Percentiles rank a stretch among this genome's conserved stretches.
Evolutionary conservation across 192 early-diverging fungal species (phyloP).

Genomic region (Backusella circina): DNA sequence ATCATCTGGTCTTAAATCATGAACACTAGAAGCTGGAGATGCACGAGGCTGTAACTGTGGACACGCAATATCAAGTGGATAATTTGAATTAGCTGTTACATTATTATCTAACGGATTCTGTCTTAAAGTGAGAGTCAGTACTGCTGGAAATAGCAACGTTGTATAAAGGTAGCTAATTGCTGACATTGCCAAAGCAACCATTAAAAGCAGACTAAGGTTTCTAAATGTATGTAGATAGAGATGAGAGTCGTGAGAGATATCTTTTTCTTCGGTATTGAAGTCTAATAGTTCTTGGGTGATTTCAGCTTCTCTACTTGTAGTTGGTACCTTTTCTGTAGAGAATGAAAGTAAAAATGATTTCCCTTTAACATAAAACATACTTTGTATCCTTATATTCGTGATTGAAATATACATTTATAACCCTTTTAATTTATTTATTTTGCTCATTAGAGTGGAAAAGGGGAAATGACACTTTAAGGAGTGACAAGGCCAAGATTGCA

Average conservation of each 20-base stretch:
- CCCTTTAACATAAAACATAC: slow-evolving; percentile 15
- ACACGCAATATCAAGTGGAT: slow-evolving; percentile 26
- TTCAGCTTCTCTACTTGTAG: neutral
- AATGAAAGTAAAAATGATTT: slow-evolving; percentile 4
- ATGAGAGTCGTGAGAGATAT: neutral
- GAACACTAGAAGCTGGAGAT: slow-evolving; percentile 23
- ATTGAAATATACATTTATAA: neutral
- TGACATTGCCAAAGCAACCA: neutral
- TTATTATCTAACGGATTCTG: neutral
- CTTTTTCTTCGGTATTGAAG: neutral
- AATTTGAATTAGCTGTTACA: neutral
- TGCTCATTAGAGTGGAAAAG: neutral
- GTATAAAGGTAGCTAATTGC: slow-evolving; percentile 9
- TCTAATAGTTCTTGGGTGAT: neutral
- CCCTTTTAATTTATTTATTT: neutral
- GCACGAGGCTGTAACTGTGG: slow-evolving; percentile 36
- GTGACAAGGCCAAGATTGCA: neutral
- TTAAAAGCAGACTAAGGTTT: neutral
- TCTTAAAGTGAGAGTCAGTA: neutral
- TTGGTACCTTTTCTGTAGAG: neutral
- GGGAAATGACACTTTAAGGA: neutral
- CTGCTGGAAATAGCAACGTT: neutral
- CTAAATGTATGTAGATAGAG: neutral
- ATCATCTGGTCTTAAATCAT: slow-evolving; percentile 54
- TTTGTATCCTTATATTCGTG: neutral